Evolutionary conservation across 2,329 filamentous ascomycete species (phyloP), one percentile per base, ranked within the genome.

Genomic region (Fusarium virguliforme): DNA sequence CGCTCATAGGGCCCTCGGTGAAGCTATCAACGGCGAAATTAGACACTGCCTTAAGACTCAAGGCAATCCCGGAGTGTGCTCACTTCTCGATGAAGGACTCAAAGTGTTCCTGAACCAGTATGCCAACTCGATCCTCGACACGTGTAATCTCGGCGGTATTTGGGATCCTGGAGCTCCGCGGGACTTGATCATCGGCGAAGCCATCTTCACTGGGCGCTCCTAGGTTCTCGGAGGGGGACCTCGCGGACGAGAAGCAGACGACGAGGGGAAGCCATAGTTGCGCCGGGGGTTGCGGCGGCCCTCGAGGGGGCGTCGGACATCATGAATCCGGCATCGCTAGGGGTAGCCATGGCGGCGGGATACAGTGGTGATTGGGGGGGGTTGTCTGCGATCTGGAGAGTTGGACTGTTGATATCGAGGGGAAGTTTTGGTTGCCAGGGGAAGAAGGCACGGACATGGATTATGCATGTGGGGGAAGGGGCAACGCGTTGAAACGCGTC

Each of bases 21-120:
- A 91, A 95, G 75, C 86, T 89, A 67, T 22, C 53, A 24, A 50
- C 12, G 8, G 24, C 22, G n/a, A 34, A 18, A 24, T 72, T 34
- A 73, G 66, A 54, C 12, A 35, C 18, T 37, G 8, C 8, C 24
- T n/a, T 10, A 4, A 15, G 5, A 6, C 2, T 15, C 12, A 35
- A 13, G 7, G 32, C 18, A 4, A 26, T 37, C 12, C 4, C 30
- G 34, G 28, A 43, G 18, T 38, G 18, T 59, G 71, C 87, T 77
- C 79, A 94, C 92, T 87, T 88, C 77, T 96, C 92, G 28, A 97
- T 88, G 77, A 96, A 97, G 71, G 88, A 87, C 80, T 95, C 91
- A 78, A 97, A 96, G 63, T 91, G 89, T 62, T 91, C 86, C 77
- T 94, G 92, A 28, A 95, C 88, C 60, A 91, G 88, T 71, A 93